phyloP scores from a whole-genome alignment of 768 basidiomycete genomes.

The Leucocoprinus sp. region DNA sequence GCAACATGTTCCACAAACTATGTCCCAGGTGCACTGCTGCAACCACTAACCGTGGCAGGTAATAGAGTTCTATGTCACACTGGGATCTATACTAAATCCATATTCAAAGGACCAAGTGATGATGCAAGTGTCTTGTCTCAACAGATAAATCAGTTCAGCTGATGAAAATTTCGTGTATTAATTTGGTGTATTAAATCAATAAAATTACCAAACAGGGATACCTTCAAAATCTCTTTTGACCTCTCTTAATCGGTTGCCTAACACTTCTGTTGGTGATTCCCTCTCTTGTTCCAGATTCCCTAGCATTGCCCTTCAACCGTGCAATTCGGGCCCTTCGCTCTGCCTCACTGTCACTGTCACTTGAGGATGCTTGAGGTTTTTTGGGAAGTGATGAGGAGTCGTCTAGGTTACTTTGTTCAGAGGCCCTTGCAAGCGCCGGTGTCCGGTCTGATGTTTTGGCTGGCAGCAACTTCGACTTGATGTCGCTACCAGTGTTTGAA shows the following conservation, averaged over 20 bases:
- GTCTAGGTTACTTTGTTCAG: slow-evolving; percentile 51
- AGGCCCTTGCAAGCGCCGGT: slow-evolving; percentile 19
- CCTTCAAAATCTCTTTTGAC: slow-evolving; percentile 61
- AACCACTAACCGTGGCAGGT: slow-evolving; percentile 21
- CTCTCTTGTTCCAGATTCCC: slow-evolving; percentile 17
- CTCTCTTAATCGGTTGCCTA: slow-evolving; percentile 69
- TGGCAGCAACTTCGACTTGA: background rate
- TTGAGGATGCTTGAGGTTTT: slow-evolving; percentile 29
- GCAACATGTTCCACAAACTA: slow-evolving; percentile 57
- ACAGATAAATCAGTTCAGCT: slow-evolving; percentile 11
- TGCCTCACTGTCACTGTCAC: slow-evolving; percentile 51
- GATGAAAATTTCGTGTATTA: too few species aligned
- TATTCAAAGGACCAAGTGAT: background rate
- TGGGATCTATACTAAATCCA: background rate
- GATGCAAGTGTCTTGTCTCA: background rate
- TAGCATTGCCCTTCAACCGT: slow-evolving; percentile 32
- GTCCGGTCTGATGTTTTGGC: background rate
- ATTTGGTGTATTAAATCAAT: too few species aligned
- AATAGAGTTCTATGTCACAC: background rate
- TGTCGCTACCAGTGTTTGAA: background rate
- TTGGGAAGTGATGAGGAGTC: too few species aligned
- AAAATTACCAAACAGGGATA: too few species aligned
- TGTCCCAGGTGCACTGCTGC: slow-evolving; percentile 48
- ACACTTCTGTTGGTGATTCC: slow-evolving; percentile 41
- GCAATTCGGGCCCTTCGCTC: slow-evolving; percentile 28